phyloP scores from a whole-genome alignment of 2,329 filamentous ascomycete species.

The Verticillium zaregamsianum region DNA sequence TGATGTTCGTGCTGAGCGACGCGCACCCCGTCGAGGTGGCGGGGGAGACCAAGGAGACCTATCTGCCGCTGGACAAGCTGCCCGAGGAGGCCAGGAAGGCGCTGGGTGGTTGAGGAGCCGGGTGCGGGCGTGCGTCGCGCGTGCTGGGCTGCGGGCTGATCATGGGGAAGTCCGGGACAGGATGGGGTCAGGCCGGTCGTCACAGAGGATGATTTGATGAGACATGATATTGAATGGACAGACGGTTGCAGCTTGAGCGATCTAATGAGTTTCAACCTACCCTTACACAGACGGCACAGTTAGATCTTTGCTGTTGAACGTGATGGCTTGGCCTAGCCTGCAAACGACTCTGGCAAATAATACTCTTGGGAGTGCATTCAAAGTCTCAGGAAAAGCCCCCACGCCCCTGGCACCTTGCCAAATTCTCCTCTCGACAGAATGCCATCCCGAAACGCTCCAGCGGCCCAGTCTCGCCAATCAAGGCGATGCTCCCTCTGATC shows the following conservation, averaged over 20 bases:
- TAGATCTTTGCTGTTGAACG: too few species aligned
- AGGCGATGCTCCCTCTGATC: slow-evolving; percentile 1
- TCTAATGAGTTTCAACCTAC: neutral
- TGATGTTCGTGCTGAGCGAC: neutral
- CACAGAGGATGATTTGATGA: neutral
- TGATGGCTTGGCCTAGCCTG: too few species aligned
- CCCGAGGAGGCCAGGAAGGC: neutral
- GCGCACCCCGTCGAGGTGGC: slow-evolving; percentile 5
- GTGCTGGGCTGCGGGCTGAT: neutral
- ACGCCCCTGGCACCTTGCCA: too few species aligned
- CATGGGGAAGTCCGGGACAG: neutral
- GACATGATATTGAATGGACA: neutral
- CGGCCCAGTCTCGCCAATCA: too few species aligned
- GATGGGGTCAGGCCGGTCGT: neutral
- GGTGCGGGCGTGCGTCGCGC: neutral
- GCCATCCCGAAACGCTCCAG: too few species aligned
- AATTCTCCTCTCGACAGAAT: too few species aligned
- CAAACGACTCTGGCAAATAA: too few species aligned
- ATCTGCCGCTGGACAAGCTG: slow-evolving; percentile 4
- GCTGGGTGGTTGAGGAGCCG: neutral
- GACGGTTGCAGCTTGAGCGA: neutral
- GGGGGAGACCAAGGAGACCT: slow-evolving; percentile 6
- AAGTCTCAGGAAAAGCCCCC: too few species aligned
- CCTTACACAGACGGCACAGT: too few species aligned
- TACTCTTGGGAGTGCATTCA: too few species aligned